Conservation (phyloP, 495 filamentous ascomycete genomes). For the Lepidopterella palustris region DNA sequence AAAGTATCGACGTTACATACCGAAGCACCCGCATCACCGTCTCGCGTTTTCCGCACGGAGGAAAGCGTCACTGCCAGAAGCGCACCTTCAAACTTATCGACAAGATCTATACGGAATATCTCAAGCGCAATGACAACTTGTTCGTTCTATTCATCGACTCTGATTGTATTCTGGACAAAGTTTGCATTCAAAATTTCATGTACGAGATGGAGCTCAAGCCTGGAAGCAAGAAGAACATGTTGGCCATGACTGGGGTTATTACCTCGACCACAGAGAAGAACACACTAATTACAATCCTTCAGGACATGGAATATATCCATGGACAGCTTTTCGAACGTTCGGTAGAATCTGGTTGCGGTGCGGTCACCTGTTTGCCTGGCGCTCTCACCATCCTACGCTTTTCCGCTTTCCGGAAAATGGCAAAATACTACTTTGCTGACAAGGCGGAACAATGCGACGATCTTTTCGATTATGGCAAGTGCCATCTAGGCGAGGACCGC, state of each 20-base stretch:
- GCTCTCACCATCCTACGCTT: conserved; percentile 93
- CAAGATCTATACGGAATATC: conserved; percentile 83
- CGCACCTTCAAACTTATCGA: conserved; percentile 92
- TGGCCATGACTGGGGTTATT: conserved; percentile 98
- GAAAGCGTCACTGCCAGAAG: conserved; percentile 92
- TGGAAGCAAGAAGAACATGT: conserved; percentile 85
- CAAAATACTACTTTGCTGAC: conserved; percentile 98
- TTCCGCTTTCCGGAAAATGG: conserved; percentile 94
- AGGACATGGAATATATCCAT: conserved; percentile 98
- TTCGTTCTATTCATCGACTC: conserved; percentile 98
- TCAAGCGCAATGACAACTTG: conserved; percentile 82
- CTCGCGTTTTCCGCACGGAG: conserved; percentile 88
- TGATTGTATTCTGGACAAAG: conserved; percentile 88
- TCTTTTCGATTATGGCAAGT: conserved; percentile 94
- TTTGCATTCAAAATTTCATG: conserved; percentile 96
- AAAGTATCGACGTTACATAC: conserved; percentile 87
- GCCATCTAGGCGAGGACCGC: conserved; percentile 90
- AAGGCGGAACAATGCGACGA: conserved; percentile 95
- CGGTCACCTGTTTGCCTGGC: conserved; percentile 91
- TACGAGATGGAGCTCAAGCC: conserved; percentile 99
- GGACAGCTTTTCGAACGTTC: conserved; percentile 96
- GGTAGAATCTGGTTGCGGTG: conserved; percentile 90
- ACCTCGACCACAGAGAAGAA: conserved; percentile 89
- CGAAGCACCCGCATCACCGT: conserved; percentile 78
- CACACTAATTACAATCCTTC: conserved; percentile 81